Conservation (phyloP, 345 rosid species). For the Boechera retrofracta region DNA sequence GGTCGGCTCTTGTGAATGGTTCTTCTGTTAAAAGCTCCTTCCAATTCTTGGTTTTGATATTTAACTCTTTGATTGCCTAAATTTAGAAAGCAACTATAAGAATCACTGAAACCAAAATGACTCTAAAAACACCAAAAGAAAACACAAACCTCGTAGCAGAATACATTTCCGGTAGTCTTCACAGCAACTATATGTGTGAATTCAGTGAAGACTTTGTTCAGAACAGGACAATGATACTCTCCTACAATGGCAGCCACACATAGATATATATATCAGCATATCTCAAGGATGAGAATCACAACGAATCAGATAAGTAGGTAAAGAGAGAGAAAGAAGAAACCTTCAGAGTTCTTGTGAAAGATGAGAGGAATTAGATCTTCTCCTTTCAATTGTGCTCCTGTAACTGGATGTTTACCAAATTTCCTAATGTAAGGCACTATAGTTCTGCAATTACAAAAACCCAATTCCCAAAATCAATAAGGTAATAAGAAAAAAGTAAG, state of each 20-base stretch:
- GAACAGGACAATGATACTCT: slow-evolving; percentile 88
- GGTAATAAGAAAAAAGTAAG: not conserved
- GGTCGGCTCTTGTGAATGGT: slow-evolving; percentile 77
- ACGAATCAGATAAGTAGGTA: not conserved
- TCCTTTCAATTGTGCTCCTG: slow-evolving; percentile 73
- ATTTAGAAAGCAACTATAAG: slow-evolving; percentile 22
- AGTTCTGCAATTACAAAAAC: slow-evolving; percentile 53
- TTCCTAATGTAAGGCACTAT: slow-evolving; percentile 85
- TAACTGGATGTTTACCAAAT: slow-evolving; percentile 86
- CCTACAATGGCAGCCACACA: slow-evolving; percentile 51
- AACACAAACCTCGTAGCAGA: slow-evolving; percentile 76
- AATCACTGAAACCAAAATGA: slow-evolving; percentile 16
- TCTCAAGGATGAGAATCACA: not conserved
- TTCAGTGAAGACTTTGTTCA: slow-evolving; percentile 93
- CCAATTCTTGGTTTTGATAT: slow-evolving; percentile 93
- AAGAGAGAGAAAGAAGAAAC: slow-evolving; percentile 45
- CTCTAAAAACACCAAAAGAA: not conserved
- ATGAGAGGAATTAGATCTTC: slow-evolving; percentile 75
- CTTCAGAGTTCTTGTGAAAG: slow-evolving; percentile 88
- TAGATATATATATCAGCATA: not conserved
- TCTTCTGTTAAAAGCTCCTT: slow-evolving; percentile 90
- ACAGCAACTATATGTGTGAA: slow-evolving; percentile 91
- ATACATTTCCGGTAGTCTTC: slow-evolving; percentile 87
- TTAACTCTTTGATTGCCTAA: slow-evolving; percentile 88
- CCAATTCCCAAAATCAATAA: slow-evolving; percentile 14